Evolutionary conservation across 495 filamentous ascomycete species (phyloP).

Genomic region (Penicillium macrosclerotiorum): DNA sequence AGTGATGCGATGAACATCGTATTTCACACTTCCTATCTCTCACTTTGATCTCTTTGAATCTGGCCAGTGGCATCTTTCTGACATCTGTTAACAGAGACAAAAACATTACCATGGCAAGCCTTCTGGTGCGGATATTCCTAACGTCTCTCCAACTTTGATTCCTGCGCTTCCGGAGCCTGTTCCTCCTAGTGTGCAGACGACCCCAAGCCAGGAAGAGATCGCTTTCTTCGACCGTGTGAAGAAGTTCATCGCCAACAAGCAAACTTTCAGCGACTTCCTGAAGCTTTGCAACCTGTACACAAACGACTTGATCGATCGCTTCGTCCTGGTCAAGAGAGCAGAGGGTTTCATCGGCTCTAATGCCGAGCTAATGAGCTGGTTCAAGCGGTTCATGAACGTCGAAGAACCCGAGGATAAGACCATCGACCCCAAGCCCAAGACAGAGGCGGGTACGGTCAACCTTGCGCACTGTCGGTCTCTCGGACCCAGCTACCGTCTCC

Average conservation of each 20-base stretch:
- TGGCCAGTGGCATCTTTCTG: not conserved
- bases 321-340: constrained; percentile 75
- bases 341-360: constrained; percentile 85
- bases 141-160: constrained; percentile 82
- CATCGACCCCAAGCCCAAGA: constrained; percentile 74
- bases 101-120: constrained; percentile 64
- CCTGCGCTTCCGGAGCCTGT: constrained; percentile 85
- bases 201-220: constrained; percentile 73
- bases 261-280: constrained; percentile 87
- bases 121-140: constrained; percentile 58
- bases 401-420: constrained; percentile 67
- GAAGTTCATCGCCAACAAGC: constrained; percentile 91
- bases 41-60: not conserved
- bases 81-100: constrained; percentile 48
- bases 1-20: not conserved
- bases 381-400: constrained; percentile 74
- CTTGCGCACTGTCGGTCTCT: constrained; percentile 90
- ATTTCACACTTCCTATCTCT: not conserved
- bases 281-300: constrained; percentile 94
- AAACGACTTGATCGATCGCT: constrained; percentile 81
- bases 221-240: constrained; percentile 95
- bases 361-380: constrained; percentile 78
- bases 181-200: constrained; percentile 57
- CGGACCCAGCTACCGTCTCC: constrained; percentile 89
- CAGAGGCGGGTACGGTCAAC: constrained; percentile 72